Percentiles rank a stretch among this genome's conserved stretches.
phyloP scores from a whole-genome alignment of 2,329 filamentous ascomycete species.

The Alternaria tenuissima region DNA sequence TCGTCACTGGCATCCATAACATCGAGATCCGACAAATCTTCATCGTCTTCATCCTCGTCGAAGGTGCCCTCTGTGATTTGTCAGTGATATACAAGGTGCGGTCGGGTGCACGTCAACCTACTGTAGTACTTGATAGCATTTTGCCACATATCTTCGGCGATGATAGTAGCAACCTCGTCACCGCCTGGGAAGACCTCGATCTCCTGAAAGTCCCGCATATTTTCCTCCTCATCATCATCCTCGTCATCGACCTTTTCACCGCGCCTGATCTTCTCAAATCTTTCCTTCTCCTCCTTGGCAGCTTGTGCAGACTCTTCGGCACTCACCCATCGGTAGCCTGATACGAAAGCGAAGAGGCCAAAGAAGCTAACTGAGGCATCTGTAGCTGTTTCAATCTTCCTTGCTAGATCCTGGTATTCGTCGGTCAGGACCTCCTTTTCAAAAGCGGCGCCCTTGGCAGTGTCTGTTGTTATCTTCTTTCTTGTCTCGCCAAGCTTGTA shows the following conservation, averaged over 20 bases:
- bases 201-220: constrained; percentile 70
- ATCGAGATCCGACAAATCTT: constrained; percentile 71
- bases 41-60: constrained; percentile 62
- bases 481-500: constrained; percentile 73
- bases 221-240: constrained; percentile 59
- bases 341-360: constrained; percentile 81
- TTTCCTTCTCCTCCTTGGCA: constrained; percentile 67
- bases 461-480: constrained; percentile 43
- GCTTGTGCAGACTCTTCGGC: constrained; percentile 75
- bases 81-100: constrained; percentile 46
- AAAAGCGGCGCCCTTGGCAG: constrained; percentile 50
- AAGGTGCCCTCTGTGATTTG: constrained; percentile 58
- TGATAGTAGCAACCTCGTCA: constrained; percentile 79
- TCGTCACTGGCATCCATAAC: constrained; percentile 57
- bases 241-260: constrained; percentile 51
- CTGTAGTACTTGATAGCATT: constrained; percentile 90
- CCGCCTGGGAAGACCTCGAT: constrained; percentile 89
- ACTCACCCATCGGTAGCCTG: constrained; percentile 70
- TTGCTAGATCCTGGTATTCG: constrained; percentile 63
- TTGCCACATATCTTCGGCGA: constrained; percentile 90
- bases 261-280: constrained; percentile 57
- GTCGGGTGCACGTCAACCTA: constrained; percentile 58
- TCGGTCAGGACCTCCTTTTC: constrained; percentile 64
- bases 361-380: constrained; percentile 82
- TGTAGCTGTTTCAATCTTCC: constrained; percentile 64